A percentile compares a stretch with the other conserved stretches of the same genome.
phyloP scores from a whole-genome alignment of 345 rosid genomes.

The Anastatica hierochuntica region DNA sequence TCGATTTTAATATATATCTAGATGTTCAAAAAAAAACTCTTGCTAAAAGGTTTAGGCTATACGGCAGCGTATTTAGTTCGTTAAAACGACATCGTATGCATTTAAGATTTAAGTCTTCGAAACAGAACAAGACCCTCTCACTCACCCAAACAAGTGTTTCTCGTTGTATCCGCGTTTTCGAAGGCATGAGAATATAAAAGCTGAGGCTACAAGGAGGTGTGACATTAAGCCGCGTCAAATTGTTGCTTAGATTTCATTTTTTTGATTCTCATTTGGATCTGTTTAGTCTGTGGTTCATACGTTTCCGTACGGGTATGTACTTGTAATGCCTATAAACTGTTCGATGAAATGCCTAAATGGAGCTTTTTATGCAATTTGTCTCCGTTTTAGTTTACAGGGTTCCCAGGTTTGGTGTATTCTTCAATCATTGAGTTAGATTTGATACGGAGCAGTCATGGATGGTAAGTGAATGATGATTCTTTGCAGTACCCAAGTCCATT shows the following conservation, averaged over 20 bases:
- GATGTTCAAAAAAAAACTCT: too few species aligned
- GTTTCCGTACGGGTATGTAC: background rate
- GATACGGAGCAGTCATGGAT: slow-evolving; percentile 24
- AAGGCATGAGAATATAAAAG: background rate
- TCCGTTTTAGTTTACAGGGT: slow-evolving; percentile 5
- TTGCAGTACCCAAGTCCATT: too few species aligned
- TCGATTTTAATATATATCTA: too few species aligned
- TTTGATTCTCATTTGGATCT: background rate
- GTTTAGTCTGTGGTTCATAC: background rate
- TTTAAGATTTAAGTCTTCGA: too few species aligned
- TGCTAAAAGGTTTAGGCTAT: too few species aligned
- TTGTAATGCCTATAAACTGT: slow-evolving; percentile 7
- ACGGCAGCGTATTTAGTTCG: too few species aligned
- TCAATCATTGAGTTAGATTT: background rate
- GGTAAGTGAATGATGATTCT: slow-evolving; percentile 22
- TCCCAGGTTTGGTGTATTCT: background rate
- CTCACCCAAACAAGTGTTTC: background rate
- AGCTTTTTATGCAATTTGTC: background rate
- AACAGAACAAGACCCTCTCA: too few species aligned
- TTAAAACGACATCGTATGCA: too few species aligned
- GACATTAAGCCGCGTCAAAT: background rate
- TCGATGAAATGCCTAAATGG: slow-evolving; percentile 22
- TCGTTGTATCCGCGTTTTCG: background rate
- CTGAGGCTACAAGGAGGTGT: background rate
- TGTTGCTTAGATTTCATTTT: background rate